Percentiles rank a stretch among this genome's conserved stretches.
Conservation (phyloP, 352 stramenopile species). For the Pythium vanterpoolii region DNA sequence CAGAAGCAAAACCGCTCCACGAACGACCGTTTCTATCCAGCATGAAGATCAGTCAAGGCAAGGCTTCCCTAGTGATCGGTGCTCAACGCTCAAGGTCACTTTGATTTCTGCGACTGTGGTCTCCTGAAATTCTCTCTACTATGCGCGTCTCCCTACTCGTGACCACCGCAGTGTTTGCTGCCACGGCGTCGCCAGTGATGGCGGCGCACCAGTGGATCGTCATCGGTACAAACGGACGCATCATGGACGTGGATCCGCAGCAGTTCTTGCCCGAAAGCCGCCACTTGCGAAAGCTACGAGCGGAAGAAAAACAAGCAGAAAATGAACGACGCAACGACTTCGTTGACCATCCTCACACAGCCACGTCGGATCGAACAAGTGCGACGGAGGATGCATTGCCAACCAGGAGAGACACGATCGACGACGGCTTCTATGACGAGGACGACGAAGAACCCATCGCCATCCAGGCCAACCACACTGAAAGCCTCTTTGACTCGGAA, state of each 20-base stretch:
- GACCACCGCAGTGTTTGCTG: background rate
- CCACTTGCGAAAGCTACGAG: background rate
- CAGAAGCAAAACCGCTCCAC: no score
- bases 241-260: constrained; percentile 17
- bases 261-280: constrained; percentile 8
- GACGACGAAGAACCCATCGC: background rate
- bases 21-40: no score
- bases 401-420: background rate
- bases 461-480: background rate
- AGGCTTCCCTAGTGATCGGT: background rate
- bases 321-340: background rate
- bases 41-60: no score
- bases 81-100: background rate
- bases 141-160: background rate
- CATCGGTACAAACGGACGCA: constrained; percentile 4
- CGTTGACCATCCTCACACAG: background rate
- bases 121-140: background rate
- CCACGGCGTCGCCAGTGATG: background rate
- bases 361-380: no score
- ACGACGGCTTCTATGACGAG: constrained; percentile 10
- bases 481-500: background rate
- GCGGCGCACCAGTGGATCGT: constrained; percentile 16
- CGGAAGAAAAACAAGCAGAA: background rate
- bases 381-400: background rate
- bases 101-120: background rate